Evolutionary conservation across 345 rosid species (phyloP), one percentile per base, ranked within the genome.

Genomic region (Dipteronia sinensis): DNA sequence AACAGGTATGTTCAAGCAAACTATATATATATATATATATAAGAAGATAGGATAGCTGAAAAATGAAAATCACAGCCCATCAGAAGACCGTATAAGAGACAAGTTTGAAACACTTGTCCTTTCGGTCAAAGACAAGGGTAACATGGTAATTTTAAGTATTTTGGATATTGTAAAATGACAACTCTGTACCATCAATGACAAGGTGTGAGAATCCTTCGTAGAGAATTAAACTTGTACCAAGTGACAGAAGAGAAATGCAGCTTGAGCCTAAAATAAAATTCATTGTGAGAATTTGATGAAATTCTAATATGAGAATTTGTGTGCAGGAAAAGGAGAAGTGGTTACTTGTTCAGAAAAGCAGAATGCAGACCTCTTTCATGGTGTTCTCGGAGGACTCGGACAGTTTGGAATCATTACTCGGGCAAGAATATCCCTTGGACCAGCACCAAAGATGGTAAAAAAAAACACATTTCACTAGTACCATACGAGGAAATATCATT

Each of bases 381-480:
- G 93, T 75, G 93, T 88, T 72, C 93, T 97, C 82, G 98, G 99
- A 8, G 99, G 98, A 75, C 95, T 97, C 63, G 99, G 99, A 69
- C 99, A 97, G 85, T 94, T 92, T 73, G 99, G 99, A 47, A 83
- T 97, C 82, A 92, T 97, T 81, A 94, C 98, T 27, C 85, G 91
- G 64, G 98, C 99, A 10, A 76, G 88, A 74, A 92, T 96, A 20
- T 79, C 93, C 65, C 95, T 96, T 46, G 91, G 83, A 85, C 90
- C 87, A 53, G 95, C 98, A 22, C 83, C 87, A 19, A 77, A 78
- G 69, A 92, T 79, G 97, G 99, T 96, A 89, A 78, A 31, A 31
- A 55, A 10, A 72, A 20, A 67, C 68, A 19, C 27, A 19, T 59
- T 23, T 65, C 16, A n/a, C 1, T 51, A 58, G n/a, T 34, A 10